Conservation (phyloP, 2,329 filamentous ascomycete genomes). For the Colletotrichum higginsianum region DNA sequence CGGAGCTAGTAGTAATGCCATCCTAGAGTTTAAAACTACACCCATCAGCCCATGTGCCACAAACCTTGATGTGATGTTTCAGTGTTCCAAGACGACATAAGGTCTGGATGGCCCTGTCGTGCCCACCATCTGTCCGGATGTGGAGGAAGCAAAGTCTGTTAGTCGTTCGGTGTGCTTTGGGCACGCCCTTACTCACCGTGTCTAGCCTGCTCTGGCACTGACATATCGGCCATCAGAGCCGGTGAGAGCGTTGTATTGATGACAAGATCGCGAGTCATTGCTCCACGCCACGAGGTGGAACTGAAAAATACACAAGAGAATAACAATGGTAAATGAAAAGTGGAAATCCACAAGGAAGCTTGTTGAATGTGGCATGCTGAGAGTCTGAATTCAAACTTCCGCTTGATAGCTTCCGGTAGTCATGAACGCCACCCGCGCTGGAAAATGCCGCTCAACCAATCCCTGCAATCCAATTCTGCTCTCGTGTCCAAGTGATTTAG, state of each 20-base stretch:
- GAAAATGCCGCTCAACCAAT: conserved; percentile 12
- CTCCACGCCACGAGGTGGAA: conserved; percentile 2
- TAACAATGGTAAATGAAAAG: background rate
- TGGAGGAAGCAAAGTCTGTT: background rate
- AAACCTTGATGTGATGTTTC: conserved; percentile 26
- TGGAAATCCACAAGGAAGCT: too few species aligned
- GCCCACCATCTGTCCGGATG: conserved; percentile 2
- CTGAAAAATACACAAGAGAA: too few species aligned
- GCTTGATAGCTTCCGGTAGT: conserved; percentile 8
- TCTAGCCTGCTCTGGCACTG: conserved; percentile 14
- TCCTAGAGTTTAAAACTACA: conserved; percentile 34
- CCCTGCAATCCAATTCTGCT: background rate
- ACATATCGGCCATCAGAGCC: conserved; percentile 9
- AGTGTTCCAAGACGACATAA: background rate
- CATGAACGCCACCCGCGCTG: conserved; percentile 8
- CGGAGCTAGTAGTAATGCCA: background rate
- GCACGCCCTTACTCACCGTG: background rate
- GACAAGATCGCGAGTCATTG: background rate
- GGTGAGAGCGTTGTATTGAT: background rate
- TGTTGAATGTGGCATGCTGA: too few species aligned
- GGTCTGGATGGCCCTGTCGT: background rate
- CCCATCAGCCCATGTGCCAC: conserved; percentile 28
- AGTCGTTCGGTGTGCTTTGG: background rate
- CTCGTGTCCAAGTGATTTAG: background rate
- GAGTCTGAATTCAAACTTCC: background rate